Evolutionary conservation across 2,329 filamentous ascomycete genomes (phyloP).

Genomic region (Coniella vitis): DNA sequence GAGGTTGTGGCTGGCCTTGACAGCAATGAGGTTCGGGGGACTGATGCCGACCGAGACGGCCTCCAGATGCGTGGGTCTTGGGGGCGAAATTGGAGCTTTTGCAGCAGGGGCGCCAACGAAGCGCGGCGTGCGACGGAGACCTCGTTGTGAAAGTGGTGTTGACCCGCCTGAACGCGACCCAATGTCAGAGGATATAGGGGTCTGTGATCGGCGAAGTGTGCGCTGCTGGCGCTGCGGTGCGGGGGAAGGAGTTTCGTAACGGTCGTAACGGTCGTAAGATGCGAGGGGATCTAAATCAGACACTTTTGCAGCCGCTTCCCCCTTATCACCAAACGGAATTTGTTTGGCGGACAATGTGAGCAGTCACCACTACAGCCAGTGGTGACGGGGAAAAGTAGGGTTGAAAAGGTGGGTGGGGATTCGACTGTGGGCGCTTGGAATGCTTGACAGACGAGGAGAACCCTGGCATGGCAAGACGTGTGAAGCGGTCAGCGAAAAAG

Average conservation of each 20-base stretch:
- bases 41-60: constrained; percentile 42
- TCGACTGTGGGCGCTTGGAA: constrained; percentile 29
- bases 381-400: constrained; percentile 48
- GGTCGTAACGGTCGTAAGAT: constrained; percentile 50
- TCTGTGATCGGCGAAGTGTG: constrained; percentile 32
- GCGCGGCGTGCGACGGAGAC: constrained; percentile 45
- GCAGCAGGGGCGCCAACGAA: constrained; percentile 40
- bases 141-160: constrained; percentile 40
- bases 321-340: constrained; percentile 27
- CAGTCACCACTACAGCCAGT: constrained; percentile 32
- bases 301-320: constrained; percentile 36
- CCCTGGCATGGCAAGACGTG: constrained; percentile 5
- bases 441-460: constrained; percentile 22
- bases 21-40: constrained; percentile 31
- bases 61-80: constrained; percentile 30
- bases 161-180: constrained; percentile 26
- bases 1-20: constrained; percentile 24
- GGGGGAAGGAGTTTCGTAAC: constrained; percentile 38
- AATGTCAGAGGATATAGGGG: constrained; percentile 18
- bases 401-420: constrained; percentile 21
- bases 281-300: constrained; percentile 33
- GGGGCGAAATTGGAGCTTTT: constrained; percentile 22
- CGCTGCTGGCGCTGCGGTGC: constrained; percentile 33
- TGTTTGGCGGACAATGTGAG: constrained; percentile 43
- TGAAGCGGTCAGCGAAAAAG: constrained; percentile 9